Evolutionary conservation across 2,329 filamentous ascomycete species (phyloP).

Genomic region (Eutypella sp.): DNA sequence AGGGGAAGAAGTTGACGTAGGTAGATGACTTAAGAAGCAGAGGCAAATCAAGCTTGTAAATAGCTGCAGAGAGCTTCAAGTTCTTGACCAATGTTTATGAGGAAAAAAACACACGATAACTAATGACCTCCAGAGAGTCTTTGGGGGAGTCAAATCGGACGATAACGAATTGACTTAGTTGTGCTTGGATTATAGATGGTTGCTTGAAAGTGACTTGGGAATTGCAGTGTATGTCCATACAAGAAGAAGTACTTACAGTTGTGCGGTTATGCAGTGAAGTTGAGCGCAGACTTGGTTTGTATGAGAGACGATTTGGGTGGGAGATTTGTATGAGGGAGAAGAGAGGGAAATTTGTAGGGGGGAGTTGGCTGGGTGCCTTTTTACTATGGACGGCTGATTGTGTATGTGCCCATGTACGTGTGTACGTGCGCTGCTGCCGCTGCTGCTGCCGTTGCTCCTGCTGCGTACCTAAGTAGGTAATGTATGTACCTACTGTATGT

Average conservation of each 20-base stretch:
- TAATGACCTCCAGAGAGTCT: too few species aligned
- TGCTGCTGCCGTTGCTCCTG: too few species aligned
- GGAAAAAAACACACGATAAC: background rate
- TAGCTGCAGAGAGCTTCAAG: too few species aligned
- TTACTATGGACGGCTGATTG: slow-evolving; percentile 63
- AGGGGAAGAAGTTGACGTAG: background rate
- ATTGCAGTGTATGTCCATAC: slow-evolving; percentile 34
- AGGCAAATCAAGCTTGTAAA: too few species aligned
- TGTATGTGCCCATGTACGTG: slow-evolving; percentile 37
- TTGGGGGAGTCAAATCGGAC: background rate
- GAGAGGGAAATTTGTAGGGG: slow-evolving; percentile 54
- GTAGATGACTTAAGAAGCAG: background rate
- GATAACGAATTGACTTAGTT: background rate
- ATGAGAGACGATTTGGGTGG: slow-evolving; percentile 49
- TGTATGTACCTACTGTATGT: slow-evolving; percentile 33
- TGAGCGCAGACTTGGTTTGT: slow-evolving; percentile 40
- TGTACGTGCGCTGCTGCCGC: slow-evolving; percentile 19
- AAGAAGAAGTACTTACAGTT: slow-evolving; percentile 49
- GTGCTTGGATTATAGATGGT: background rate
- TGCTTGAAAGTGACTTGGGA: slow-evolving; percentile 33
- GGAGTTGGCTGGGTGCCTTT: slow-evolving; percentile 52
- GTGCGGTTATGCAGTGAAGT: slow-evolving; percentile 38
- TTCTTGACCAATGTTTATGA: too few species aligned
- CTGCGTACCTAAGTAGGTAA: too few species aligned
- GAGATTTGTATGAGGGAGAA: slow-evolving; percentile 58